Evolutionary conservation across 768 basidiomycete genomes (phyloP).

Genomic region (Dacryopinax spathularia): DNA sequence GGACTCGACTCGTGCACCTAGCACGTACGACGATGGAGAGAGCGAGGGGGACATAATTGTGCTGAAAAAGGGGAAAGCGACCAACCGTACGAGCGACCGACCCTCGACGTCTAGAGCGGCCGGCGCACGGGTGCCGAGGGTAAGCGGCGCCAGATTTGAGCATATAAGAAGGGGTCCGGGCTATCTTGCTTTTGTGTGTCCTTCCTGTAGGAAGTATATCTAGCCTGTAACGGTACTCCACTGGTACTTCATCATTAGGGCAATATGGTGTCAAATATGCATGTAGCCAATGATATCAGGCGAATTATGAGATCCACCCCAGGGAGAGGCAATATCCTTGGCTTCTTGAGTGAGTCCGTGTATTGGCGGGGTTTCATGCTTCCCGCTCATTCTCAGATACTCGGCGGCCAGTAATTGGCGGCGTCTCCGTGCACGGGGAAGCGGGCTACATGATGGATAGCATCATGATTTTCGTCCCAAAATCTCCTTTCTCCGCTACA

Average conservation of each 20-base stretch:
- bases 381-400: neutral
- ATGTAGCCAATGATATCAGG: too few relatives aligned
- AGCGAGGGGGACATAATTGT: neutral
- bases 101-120: neutral
- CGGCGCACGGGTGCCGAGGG: neutral
- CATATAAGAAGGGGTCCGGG: neutral
- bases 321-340: too few relatives aligned
- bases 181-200: neutral
- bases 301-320: too few relatives aligned
- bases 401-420: neutral
- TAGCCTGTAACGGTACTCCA: too few relatives aligned
- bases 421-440: too few relatives aligned
- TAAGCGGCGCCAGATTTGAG: neutral
- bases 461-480: too few relatives aligned
- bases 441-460: too few relatives aligned
- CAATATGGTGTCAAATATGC: too few relatives aligned
- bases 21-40: neutral
- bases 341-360: neutral
- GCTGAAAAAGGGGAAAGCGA: neutral
- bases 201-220: neutral
- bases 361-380: neutral
- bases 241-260: too few relatives aligned
- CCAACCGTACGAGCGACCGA: neutral
- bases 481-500: too few relatives aligned
- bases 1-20: neutral